Evolutionary conservation across 2,329 filamentous ascomycete genomes (phyloP).

Genomic region (Pochonia chlamydosporia): DNA sequence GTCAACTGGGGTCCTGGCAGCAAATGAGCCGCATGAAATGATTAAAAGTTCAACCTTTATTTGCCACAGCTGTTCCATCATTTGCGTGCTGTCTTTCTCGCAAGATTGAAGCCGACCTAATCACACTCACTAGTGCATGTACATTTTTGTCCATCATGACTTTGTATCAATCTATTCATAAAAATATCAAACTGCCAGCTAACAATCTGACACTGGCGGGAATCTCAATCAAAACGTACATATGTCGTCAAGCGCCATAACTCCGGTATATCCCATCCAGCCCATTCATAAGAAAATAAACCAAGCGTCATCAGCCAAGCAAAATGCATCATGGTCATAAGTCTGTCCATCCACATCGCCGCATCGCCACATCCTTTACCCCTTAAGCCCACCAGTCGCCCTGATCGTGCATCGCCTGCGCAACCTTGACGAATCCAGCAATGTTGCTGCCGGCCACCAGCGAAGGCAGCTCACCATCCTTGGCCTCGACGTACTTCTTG

Average conservation of each 20-base stretch:
- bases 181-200: not conserved
- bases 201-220: not conserved
- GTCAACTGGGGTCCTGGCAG: too few species aligned
- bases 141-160: too few species aligned
- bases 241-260: too few species aligned
- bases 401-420: conserved; percentile 88
- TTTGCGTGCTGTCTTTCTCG: too few species aligned
- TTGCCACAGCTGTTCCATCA: too few species aligned
- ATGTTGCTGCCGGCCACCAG: conserved; percentile 95
- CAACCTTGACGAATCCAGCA: conserved; percentile 96
- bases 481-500: conserved; percentile 74
- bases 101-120: too few species aligned
- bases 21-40: too few species aligned
- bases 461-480: conserved; percentile 79
- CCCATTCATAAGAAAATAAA: not conserved
- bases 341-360: not conserved
- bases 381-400: conserved; percentile 76
- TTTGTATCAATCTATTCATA: not conserved
- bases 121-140: too few species aligned
- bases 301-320: not conserved
- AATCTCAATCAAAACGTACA: not conserved
- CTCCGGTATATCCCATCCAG: not conserved
- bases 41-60: too few species aligned
- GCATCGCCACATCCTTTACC: too few species aligned
- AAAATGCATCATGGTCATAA: not conserved